Conservation (phyloP, 2,329 filamentous ascomycete genomes). For the Pestalotiopsis sp. region DNA sequence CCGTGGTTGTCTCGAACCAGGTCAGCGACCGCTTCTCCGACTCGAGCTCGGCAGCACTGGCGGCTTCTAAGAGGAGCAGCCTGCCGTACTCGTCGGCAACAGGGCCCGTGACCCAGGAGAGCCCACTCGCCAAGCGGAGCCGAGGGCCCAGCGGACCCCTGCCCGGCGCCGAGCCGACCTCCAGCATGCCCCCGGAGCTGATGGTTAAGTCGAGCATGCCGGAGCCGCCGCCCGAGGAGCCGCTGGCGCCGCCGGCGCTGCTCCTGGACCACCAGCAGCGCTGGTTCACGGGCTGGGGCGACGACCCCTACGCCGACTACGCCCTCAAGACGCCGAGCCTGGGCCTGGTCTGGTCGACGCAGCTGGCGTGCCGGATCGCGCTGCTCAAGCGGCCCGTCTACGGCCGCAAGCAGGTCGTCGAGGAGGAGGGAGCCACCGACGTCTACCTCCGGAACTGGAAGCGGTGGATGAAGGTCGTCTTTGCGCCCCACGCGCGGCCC, state of each 20-base stretch:
- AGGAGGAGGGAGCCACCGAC: conserved; percentile 31
- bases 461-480: conserved; percentile 86
- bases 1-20: conserved; percentile 92
- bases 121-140: conserved; percentile 52
- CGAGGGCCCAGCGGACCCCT: conserved; percentile 32
- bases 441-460: conserved; percentile 61
- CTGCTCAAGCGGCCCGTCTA: conserved; percentile 72
- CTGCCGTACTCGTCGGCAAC: conserved; percentile 12
- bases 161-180: conserved; percentile 37
- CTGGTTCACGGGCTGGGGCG: conserved; percentile 96
- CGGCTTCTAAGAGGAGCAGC: conserved; percentile 21
- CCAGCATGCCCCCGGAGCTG: conserved; percentile 36
- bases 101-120: conserved; percentile 40
- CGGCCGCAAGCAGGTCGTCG: conserved; percentile 36
- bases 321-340: conserved; percentile 81
- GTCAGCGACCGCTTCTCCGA: conserved; percentile 80
- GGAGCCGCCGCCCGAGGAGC: conserved; percentile 31
- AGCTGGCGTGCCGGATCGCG: conserved; percentile 81
- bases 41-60: conserved; percentile 11
- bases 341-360: conserved; percentile 88
- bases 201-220: conserved; percentile 36
- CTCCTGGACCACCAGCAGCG: conserved; percentile 86
- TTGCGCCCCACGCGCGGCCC: conserved; percentile 73
- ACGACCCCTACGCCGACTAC: conserved; percentile 54
- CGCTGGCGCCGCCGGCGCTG: conserved; percentile 55